Evolutionary conservation across 2,329 filamentous ascomycete genomes (phyloP).

Genomic region (Orbilia brochopaga): DNA sequence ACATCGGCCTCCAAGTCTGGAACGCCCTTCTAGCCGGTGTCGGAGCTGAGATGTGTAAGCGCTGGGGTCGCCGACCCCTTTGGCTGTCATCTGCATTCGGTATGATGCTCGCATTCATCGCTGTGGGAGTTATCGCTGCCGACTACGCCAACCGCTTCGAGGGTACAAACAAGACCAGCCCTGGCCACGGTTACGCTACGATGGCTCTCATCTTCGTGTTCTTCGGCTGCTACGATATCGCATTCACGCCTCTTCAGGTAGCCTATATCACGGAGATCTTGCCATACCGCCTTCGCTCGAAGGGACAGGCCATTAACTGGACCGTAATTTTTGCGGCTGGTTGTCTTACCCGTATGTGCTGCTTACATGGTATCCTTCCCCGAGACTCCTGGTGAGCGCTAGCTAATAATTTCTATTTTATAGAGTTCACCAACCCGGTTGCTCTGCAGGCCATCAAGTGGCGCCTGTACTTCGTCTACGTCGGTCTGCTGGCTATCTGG

Average conservation of each 20-base stretch:
- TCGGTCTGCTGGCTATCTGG: slow-evolving; percentile 5
- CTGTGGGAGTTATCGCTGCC: slow-evolving; percentile 63
- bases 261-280: slow-evolving; percentile 67
- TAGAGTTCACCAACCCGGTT: slow-evolving; percentile 10
- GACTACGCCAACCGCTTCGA: slow-evolving; percentile 62
- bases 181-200: slow-evolving; percentile 57
- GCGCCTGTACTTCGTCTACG: slow-evolving; percentile 14
- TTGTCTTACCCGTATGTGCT: slow-evolving; percentile 11
- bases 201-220: slow-evolving; percentile 68
- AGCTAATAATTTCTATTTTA: neutral
- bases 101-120: slow-evolving; percentile 62
- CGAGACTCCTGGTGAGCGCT: neutral
- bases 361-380: neutral
- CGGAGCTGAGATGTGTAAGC: slow-evolving; percentile 55
- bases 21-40: slow-evolving; percentile 9
- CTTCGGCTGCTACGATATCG: slow-evolving; percentile 67
- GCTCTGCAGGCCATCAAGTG: neutral
- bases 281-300: slow-evolving; percentile 64
- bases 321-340: slow-evolving; percentile 12
- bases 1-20: slow-evolving; percentile 18
- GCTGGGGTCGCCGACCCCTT: slow-evolving; percentile 63
- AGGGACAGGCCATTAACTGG: slow-evolving; percentile 50
- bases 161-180: slow-evolving; percentile 60
- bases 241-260: slow-evolving; percentile 66
- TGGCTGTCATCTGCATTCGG: slow-evolving; percentile 63